Evolutionary conservation across 495 filamentous ascomycete genomes (phyloP).

Genomic region (Neurospora africana): DNA sequence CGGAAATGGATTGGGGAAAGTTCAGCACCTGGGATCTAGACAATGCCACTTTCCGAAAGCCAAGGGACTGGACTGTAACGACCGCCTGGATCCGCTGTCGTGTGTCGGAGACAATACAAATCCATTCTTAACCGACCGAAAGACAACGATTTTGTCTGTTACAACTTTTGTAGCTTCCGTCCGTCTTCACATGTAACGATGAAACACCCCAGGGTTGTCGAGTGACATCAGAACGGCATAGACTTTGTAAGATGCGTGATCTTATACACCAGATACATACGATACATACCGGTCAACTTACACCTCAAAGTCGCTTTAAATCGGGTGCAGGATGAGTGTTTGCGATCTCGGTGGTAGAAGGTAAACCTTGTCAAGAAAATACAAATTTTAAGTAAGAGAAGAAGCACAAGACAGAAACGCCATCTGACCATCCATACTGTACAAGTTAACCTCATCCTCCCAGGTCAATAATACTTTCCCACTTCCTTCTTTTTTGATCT

Average conservation of each 20-base stretch:
- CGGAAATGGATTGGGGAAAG: neutral
- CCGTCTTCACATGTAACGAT: neutral
- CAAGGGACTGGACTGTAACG: neutral
- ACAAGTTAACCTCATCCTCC: neutral
- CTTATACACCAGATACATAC: neutral
- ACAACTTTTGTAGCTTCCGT: neutral
- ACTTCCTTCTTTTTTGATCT: neutral
- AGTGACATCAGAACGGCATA: neutral
- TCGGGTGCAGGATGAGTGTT: neutral
- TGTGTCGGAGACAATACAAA: neutral
- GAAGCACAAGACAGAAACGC: neutral
- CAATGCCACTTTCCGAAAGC: neutral
- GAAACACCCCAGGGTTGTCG: neutral
- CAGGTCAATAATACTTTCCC: neutral
- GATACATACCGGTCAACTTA: neutral
- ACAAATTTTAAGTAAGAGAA: neutral
- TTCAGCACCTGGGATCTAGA: no score
- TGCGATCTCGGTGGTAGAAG: neutral
- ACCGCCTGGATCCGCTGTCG: no score
- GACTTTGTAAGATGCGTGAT: neutral
- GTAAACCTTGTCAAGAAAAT: neutral
- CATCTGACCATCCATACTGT: neutral
- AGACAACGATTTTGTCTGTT: neutral
- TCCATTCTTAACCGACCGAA: neutral
- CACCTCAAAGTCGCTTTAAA: neutral